These are phyloP conservation scores for Fusarium subtropicale DNA, from an alignment of 2,329 filamentous ascomycete species.

Conservation along the genomic window DNA sequence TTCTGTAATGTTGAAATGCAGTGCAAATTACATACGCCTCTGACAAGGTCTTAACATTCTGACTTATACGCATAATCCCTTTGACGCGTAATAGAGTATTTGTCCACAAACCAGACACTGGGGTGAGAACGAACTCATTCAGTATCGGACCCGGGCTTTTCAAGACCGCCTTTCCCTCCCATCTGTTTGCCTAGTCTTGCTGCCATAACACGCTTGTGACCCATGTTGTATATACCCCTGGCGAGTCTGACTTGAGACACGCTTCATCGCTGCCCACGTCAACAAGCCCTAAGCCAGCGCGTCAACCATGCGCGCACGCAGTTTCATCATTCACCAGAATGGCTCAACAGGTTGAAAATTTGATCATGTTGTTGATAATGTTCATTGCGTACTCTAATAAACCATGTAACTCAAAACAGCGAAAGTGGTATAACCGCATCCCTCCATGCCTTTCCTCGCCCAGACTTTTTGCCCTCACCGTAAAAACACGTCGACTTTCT, in stretches of 20 bases:
- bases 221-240: conserved; percentile 42
- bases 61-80: conserved; percentile 30
- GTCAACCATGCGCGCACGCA: conserved; percentile 22
- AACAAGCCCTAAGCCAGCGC: conserved; percentile 45
- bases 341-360: background rate
- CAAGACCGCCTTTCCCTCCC: conserved; percentile 8
- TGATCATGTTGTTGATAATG: background rate
- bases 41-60: background rate
- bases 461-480: conserved; percentile 24
- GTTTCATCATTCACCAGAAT: conserved; percentile 2
- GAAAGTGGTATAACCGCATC: conserved; percentile 44
- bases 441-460: conserved; percentile 24
- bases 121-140: background rate
- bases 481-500: conserved; percentile 33
- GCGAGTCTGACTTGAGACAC: conserved; percentile 37
- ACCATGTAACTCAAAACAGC: conserved; percentile 31
- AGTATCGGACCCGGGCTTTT: background rate
- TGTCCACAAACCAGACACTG: background rate
- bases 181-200: background rate
- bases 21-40: background rate
- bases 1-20: background rate
- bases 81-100: conserved; percentile 18
- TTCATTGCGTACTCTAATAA: conserved; percentile 30
- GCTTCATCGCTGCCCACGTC: conserved; percentile 37
- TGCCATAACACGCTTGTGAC: conserved; percentile 18